Evolutionary conservation across 2,329 filamentous ascomycete species (phyloP).

Genomic region (Aspergillus novofumigatus): DNA sequence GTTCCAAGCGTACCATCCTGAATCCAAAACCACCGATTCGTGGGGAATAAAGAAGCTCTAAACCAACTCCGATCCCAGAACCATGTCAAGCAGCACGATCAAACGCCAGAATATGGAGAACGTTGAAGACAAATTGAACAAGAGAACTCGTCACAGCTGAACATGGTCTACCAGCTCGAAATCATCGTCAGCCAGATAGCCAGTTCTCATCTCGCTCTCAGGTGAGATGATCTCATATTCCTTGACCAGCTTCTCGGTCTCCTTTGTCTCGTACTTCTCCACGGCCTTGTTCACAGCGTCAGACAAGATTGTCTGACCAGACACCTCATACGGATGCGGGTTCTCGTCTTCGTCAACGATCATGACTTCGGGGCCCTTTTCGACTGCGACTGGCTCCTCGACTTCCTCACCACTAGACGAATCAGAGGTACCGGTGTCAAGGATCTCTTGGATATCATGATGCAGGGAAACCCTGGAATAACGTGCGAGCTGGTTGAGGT

Average conservation of each 20-base stretch:
- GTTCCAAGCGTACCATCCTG: background rate
- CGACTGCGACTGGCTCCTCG: constrained; percentile 40
- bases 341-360: constrained; percentile 43
- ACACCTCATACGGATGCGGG: constrained; percentile 53
- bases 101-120: background rate
- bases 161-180: constrained; percentile 40
- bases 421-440: constrained; percentile 24
- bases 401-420: constrained; percentile 31
- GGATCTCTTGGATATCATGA: constrained; percentile 31
- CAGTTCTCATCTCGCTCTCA: constrained; percentile 29
- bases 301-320: constrained; percentile 55
- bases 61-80: constrained; percentile 8
- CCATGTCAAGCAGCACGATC: constrained; percentile 3
- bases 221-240: constrained; percentile 55
- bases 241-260: constrained; percentile 58
- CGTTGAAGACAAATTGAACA: background rate
- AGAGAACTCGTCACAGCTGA: constrained; percentile 16
- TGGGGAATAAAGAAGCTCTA: constrained; percentile 6
- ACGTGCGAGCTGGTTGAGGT: constrained; percentile 15
- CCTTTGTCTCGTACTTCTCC: constrained; percentile 56
- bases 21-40: background rate
- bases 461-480: constrained; percentile 23
- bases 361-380: constrained; percentile 42
- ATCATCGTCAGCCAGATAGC: constrained; percentile 33
- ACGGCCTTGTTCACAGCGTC: constrained; percentile 55